Conservation (phyloP, 1,284 basidiomycete genomes). For the Fistulina hepatica region DNA sequence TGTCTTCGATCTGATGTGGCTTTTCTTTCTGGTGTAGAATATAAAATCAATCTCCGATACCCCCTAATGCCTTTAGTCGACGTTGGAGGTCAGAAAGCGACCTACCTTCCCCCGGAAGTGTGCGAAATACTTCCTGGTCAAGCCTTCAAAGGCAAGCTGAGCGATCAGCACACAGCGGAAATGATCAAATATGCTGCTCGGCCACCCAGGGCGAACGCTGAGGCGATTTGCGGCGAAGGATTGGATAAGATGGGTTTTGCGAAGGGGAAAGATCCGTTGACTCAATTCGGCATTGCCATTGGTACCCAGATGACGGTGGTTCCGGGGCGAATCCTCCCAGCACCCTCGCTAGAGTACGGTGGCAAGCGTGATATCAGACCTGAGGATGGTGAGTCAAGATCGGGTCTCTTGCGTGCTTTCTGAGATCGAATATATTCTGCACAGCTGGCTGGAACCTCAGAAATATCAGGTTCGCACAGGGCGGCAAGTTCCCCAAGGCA, state of each 20-base stretch:
- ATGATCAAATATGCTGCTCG: slow-evolving; percentile 64
- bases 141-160: slow-evolving; percentile 58
- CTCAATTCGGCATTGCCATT: slow-evolving; percentile 50
- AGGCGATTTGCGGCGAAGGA: slow-evolving; percentile 44
- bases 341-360: slow-evolving; percentile 50
- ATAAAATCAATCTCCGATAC: slow-evolving; percentile 36
- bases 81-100: slow-evolving; percentile 43
- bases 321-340: slow-evolving; percentile 53
- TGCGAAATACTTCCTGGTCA: slow-evolving; percentile 63
- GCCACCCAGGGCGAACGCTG: slow-evolving; percentile 55
- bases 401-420: too few relatives aligned
- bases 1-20: slow-evolving; percentile 4
- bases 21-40: slow-evolving; percentile 33
- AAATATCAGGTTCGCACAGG: slow-evolving; percentile 47
- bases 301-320: slow-evolving; percentile 60
- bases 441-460: slow-evolving; percentile 64
- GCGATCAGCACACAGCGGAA: slow-evolving; percentile 50
- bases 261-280: slow-evolving; percentile 30
- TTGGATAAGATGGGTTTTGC: slow-evolving; percentile 52
- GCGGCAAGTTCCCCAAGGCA: slow-evolving; percentile 37
- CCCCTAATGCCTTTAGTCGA: slow-evolving; percentile 53
- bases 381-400: too few relatives aligned
- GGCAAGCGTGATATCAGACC: slow-evolving; percentile 34
- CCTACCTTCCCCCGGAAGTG: slow-evolving; percentile 54
- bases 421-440: too few relatives aligned